Conservation (phyloP, 2,329 filamentous ascomycete species). For the Madurella mycetomatis region DNA sequence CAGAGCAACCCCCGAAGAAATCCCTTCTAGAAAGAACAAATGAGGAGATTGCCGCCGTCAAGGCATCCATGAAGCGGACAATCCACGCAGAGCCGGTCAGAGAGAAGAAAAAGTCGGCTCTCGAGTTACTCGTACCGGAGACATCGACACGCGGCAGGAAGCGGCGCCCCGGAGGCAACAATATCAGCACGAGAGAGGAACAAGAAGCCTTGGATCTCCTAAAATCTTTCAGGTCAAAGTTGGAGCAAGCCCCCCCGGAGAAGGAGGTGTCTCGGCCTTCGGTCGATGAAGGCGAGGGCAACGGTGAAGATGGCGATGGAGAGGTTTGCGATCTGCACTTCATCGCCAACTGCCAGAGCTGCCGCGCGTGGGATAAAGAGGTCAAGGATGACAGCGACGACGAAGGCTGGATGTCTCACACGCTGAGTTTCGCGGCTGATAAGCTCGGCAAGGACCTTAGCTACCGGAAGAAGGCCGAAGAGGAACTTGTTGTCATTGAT, state of each 20-base stretch:
- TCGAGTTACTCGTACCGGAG: constrained; percentile 71
- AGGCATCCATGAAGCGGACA: constrained; percentile 74
- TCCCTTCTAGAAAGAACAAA: constrained; percentile 65
- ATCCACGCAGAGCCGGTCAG: constrained; percentile 46
- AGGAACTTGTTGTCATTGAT: constrained; percentile 90
- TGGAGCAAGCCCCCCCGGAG: constrained; percentile 52
- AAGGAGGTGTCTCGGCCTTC: constrained; percentile 30
- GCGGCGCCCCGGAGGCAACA: constrained; percentile 55
- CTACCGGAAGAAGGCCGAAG: constrained; percentile 86
- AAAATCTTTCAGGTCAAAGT: constrained; percentile 72
- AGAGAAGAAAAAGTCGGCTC: constrained; percentile 59
- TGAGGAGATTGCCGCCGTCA: constrained; percentile 74
- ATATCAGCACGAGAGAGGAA: constrained; percentile 52
- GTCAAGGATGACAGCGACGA: constrained; percentile 56
- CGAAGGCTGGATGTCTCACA: constrained; percentile 80
- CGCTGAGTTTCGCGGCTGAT: constrained; percentile 82
- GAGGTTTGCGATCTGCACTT: constrained; percentile 90
- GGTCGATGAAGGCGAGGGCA: constrained; percentile 25
- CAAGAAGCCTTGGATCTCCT: constrained; percentile 65
- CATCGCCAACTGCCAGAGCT: constrained; percentile 91
- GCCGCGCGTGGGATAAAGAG: constrained; percentile 73
- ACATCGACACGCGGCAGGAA: constrained; percentile 69
- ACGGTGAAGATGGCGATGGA: constrained; percentile 49
- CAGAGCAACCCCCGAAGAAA: constrained; percentile 35
- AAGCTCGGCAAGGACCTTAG: constrained; percentile 85